A percentile compares a stretch with the other conserved stretches of the same genome.
Evolutionary conservation across 768 basidiomycete species (phyloP).

Genomic region (Pleurotus ostreatus): DNA sequence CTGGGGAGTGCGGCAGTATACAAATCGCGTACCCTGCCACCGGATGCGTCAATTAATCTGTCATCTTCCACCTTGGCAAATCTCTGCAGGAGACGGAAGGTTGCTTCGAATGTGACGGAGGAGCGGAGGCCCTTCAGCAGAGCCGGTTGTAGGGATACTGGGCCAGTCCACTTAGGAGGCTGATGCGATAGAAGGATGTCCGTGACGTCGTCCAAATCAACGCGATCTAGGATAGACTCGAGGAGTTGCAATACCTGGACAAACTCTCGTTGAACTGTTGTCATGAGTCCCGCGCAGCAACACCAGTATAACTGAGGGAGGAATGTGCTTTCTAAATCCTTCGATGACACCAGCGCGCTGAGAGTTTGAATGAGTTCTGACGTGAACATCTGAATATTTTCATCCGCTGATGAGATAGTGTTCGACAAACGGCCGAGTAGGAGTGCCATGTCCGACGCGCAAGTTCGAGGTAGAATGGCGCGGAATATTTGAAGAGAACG

Average conservation of each 20-base stretch:
- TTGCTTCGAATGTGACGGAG: constrained; percentile 58
- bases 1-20: constrained; percentile 84
- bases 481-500: constrained; percentile 90
- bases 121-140: constrained; percentile 80
- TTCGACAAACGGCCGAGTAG: constrained; percentile 81
- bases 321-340: constrained; percentile 55
- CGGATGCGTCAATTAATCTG: constrained; percentile 66
- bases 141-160: constrained; percentile 61
- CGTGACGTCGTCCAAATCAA: constrained; percentile 68
- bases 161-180: constrained; percentile 69
- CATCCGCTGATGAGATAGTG: constrained; percentile 73
- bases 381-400: constrained; percentile 78
- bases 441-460: constrained; percentile 68
- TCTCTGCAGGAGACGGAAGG: constrained; percentile 64
- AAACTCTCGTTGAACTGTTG: constrained; percentile 81
- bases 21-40: constrained; percentile 72
- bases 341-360: constrained; percentile 50
- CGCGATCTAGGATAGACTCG: constrained; percentile 55
- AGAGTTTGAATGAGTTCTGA: constrained; percentile 80
- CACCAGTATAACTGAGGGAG: constrained; percentile 89
- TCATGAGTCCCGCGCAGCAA: constrained; percentile 74
- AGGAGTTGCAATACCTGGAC: constrained; percentile 61
- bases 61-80: constrained; percentile 58
- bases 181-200: constrained; percentile 65
- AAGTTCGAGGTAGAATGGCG: constrained; percentile 68